These are phyloP conservation scores for Borovskyia barvae DNA, from an alignment of 208 protist species.

Conservation along the genomic window DNA sequence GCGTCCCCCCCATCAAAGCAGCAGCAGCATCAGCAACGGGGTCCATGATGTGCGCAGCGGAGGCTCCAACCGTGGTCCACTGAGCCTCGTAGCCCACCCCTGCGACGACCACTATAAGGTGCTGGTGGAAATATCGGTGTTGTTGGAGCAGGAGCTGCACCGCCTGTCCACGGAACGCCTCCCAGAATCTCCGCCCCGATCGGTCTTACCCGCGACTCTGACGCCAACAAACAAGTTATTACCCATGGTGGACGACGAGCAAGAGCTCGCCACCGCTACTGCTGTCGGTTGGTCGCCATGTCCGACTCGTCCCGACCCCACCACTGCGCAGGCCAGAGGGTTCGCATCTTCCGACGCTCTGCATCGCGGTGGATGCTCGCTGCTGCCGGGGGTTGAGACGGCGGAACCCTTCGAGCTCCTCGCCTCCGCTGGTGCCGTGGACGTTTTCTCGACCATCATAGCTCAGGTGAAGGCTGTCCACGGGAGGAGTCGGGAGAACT, in stretches of 20 bases:
- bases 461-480: conserved; percentile 6
- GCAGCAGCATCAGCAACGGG: neutral
- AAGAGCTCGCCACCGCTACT: neutral
- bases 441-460: conserved; percentile 10
- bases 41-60: neutral
- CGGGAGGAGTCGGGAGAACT: conserved; percentile 18
- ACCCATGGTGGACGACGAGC: neutral
- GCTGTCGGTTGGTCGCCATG: neutral
- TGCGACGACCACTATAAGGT: conserved; percentile 20
- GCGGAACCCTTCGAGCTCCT: neutral
- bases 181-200: neutral
- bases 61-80: neutral
- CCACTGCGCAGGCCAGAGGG: no score
- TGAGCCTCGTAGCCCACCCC: conserved; percentile 5
- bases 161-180: conserved; percentile 4
- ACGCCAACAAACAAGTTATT: neutral
- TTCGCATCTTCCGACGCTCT: no score
- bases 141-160: conserved; percentile 22
- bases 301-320: neutral
- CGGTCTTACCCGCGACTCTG: neutral
- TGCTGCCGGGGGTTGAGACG: no score
- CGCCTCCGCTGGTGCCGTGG: conserved; percentile 2
- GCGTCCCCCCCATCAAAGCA: neutral
- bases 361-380: no score
- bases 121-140: conserved; percentile 16